Conservation (phyloP, 1,284 basidiomycete genomes). For the Sporisorium exsertum region DNA sequence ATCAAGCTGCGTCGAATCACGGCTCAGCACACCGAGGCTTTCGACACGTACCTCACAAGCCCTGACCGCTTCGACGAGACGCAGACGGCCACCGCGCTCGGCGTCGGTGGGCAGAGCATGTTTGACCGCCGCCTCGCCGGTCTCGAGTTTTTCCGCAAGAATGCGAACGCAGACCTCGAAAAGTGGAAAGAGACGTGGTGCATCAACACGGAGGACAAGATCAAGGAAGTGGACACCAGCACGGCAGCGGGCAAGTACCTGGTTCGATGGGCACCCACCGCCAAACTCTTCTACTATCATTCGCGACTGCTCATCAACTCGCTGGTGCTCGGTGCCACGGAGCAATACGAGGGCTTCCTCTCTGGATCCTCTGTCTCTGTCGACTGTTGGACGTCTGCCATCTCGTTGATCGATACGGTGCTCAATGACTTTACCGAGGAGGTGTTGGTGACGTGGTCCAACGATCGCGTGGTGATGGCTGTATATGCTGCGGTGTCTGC, state of each 20-base stretch:
- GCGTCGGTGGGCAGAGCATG: slow-evolving; percentile 47
- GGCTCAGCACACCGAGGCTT: slow-evolving; percentile 52
- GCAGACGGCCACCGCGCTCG: slow-evolving; percentile 43
- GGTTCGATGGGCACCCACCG: slow-evolving; percentile 56
- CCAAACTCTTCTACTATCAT: slow-evolving; percentile 58
- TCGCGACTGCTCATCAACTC: slow-evolving; percentile 58
- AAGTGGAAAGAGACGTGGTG: slow-evolving; percentile 63
- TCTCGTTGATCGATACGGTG: slow-evolving; percentile 55
- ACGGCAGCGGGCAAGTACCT: slow-evolving; percentile 53
- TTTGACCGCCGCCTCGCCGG: slow-evolving; percentile 47
- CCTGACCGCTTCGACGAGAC: slow-evolving; percentile 48
- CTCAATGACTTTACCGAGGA: slow-evolving; percentile 54
- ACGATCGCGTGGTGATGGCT: slow-evolving; percentile 58
- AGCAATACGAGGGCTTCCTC: slow-evolving; percentile 47
- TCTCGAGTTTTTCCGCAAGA: slow-evolving; percentile 56
- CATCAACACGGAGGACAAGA: slow-evolving; percentile 53
- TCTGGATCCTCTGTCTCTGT: slow-evolving; percentile 45
- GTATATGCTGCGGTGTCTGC: slow-evolving; percentile 59
- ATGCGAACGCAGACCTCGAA: slow-evolving; percentile 56
- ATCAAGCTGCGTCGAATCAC: slow-evolving; percentile 56
- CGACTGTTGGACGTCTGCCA: slow-evolving; percentile 57
- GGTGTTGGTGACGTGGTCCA: slow-evolving; percentile 53
- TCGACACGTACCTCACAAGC: slow-evolving; percentile 50
- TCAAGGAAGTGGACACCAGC: slow-evolving; percentile 53
- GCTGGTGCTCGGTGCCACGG: slow-evolving; percentile 54